Conservation (phyloP, 768 basidiomycete species). For the Psilocybe sp. region DNA sequence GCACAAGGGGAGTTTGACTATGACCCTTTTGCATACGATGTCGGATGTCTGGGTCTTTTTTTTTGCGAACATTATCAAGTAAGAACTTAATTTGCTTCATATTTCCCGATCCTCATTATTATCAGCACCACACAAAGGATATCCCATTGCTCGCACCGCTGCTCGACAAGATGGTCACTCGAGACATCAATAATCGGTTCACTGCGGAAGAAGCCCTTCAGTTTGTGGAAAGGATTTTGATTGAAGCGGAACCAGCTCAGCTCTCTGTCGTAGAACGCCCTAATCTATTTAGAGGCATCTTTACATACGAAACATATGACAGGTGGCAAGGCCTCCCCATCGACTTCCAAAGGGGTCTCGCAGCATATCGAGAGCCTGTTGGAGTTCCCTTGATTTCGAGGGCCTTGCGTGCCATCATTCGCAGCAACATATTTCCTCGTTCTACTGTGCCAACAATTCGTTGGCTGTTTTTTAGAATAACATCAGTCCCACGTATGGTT, state of each 20-base stretch:
- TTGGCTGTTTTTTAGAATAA: no score
- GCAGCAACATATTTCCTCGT: no score
- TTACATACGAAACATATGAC: no score
- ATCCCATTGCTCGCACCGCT: conserved; percentile 25
- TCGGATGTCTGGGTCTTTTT: conserved; percentile 12
- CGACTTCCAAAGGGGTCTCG: no score
- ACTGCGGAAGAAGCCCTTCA: conserved; percentile 22
- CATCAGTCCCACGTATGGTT: no score
- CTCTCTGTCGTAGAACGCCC: not conserved
- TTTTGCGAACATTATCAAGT: conserved; percentile 12
- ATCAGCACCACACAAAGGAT: conserved; percentile 13
- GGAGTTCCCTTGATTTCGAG: no score
- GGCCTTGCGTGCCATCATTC: no score
- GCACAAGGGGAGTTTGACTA: conserved; percentile 21
- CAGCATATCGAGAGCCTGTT: no score
- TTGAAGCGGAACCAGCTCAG: conserved; percentile 1
- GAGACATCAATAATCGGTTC: conserved; percentile 18
- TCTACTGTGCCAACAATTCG: no score
- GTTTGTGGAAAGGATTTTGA: conserved; percentile 18
- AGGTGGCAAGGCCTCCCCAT: no score
- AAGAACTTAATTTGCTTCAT: not conserved
- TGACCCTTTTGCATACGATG: conserved; percentile 22
- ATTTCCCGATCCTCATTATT: not conserved
- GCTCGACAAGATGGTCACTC: conserved; percentile 23
- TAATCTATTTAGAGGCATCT: no score